Evolutionary conservation across 495 filamentous ascomycete genomes (phyloP), one percentile per base, ranked within the genome.

Genomic region (Bryoglossum gracile): DNA sequence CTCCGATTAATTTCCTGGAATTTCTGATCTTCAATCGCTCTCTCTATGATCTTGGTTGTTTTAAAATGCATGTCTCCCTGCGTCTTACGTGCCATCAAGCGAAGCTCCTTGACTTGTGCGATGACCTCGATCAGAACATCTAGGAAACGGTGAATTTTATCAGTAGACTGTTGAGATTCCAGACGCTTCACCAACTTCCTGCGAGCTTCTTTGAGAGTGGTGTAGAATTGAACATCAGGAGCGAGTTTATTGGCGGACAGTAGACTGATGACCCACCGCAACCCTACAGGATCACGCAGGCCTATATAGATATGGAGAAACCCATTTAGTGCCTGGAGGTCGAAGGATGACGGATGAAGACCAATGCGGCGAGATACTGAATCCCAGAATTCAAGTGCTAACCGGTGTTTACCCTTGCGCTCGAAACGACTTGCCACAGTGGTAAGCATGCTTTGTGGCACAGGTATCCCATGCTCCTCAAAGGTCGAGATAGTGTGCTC

Each of bases 381-480:
- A 47, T 62, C n/a, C 72, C 71, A 42, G 25, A 68, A 61, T 2
- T 51, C 32, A 43, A 74, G 49, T 2, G 70, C 69, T 8, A 49
- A 62, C 10, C 51, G 51, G 40, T 53, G 53, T 23, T 65, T 49
- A 4, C 62, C 58, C 4, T 59, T 28, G 6, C 44, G 55, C 8
- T 63, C 50, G 37, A 67, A 68, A 22, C 59, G 36, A 11, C 51
- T 36, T 11, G 67, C 65, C 18, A 70, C 68, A 16, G 66, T 64
- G n/a, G 69, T 66, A 8, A 74, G 32, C 10, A 67, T 45, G 0
- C 22, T 22, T 11, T 55, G 34, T 19, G 58, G 30, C 1, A 75
- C 43, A 1, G 19, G 48, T 18, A 74, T 54, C 0, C 60, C 46
- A 5, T 46, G 17, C 6, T 56, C 48, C 43, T 66, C 63, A 30